Conservation (phyloP, 805 yeast species). For the Ogataea methylovora region DNA sequence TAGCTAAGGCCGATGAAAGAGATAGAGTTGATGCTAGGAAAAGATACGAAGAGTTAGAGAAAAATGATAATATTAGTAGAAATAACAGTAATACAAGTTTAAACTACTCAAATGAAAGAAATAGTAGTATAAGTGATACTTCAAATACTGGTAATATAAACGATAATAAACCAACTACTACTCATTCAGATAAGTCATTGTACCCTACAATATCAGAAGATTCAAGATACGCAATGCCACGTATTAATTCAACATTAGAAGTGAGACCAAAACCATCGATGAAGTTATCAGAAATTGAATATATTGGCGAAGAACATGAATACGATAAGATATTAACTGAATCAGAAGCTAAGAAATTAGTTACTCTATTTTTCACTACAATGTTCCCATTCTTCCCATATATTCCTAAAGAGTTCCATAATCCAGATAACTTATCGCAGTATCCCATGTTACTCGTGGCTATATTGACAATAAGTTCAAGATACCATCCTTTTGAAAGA, state of each 20-base stretch:
- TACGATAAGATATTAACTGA: constrained; percentile 42
- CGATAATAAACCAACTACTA: neutral
- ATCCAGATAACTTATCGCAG: constrained; percentile 57
- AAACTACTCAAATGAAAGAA: too few species aligned
- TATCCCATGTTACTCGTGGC: constrained; percentile 80
- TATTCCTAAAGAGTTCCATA: constrained; percentile 66
- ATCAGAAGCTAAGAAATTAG: constrained; percentile 48
- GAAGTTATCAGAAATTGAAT: constrained; percentile 51
- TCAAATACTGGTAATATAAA: neutral
- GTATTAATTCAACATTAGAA: constrained; percentile 30
- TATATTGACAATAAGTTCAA: constrained; percentile 68
- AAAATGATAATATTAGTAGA: constrained; percentile 1
- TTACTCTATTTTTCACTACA: constrained; percentile 59
- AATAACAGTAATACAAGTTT: neutral
- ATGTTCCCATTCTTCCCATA: constrained; percentile 91
- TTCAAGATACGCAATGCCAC: constrained; percentile 33
- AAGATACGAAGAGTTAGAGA: constrained; percentile 40
- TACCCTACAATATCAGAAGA: constrained; percentile 12
- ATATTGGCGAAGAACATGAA: constrained; percentile 46
- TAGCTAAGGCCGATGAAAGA: constrained; percentile 60
- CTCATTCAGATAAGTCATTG: constrained; percentile 9
- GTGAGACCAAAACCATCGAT: constrained; percentile 42
- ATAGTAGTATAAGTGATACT: too few species aligned
- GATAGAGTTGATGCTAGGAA: constrained; percentile 49
- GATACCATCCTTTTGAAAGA: constrained; percentile 58